Evolutionary conservation across 2,329 filamentous ascomycete genomes (phyloP), one percentile per base, ranked within the genome.

Genomic region (Aspergillus hiratsukae): DNA sequence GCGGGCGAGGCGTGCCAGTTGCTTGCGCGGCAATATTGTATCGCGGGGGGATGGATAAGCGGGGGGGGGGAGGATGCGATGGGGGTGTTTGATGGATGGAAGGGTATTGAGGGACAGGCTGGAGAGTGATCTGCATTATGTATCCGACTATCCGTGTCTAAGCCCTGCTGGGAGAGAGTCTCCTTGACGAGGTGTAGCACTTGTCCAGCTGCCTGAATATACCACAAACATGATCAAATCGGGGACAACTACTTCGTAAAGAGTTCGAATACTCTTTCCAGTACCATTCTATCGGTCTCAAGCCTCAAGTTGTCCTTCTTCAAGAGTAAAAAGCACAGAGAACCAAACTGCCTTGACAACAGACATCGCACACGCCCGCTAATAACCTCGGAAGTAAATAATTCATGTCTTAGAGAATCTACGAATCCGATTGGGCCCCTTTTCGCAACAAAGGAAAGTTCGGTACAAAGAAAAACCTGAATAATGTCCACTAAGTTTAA

Each of bases 21-120:
- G n/a, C n/a, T n/a, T n/a, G n/a, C n/a, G n/a, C n/a, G n/a, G n/a
- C n/a, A n/a, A n/a, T n/a, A n/a, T n/a, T n/a, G n/a, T n/a, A n/a
- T n/a, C n/a, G n/a, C n/a, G n/a, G n/a, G n/a, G n/a, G n/a, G n/a
- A n/a, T n/a, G n/a, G n/a, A n/a, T n/a, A n/a, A n/a, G n/a, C n/a
- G n/a, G n/a, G 1, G 74, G 69, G 6, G 53, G 58, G 2, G 59
- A 63, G 25, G 53, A 57, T 46, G 28, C 49, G 23, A 23, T 23
- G 37, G 52, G 55, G n/a, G 61, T 61, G 7, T 77, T 76, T 64
- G 61, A 63, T 27, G 64, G 63, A 10, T 79, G 76, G 76, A 67
- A 59, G 46, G 61, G 60, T 10, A 45, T 78, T 46, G 61, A 68
- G 53, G 62, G 57, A 37, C 71, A 76, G 49, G 25, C 51, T 48